These are phyloP conservation scores for Suhomyces guaymorum DNA, from an alignment of 1,139 yeast genomes.

Conservation along the genomic window DNA sequence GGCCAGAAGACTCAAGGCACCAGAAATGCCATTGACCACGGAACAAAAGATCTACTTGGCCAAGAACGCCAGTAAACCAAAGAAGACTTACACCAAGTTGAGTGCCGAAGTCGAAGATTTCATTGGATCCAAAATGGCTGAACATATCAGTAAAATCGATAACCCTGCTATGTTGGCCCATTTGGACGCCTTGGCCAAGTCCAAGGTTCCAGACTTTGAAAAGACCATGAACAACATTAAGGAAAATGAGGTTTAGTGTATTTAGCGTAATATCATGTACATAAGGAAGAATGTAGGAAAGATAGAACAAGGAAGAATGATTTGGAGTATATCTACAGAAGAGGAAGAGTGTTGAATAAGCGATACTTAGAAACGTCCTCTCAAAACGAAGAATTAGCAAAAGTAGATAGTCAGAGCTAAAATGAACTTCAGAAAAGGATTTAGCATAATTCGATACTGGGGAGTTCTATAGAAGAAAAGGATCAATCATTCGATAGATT, in stretches of 20 bases:
- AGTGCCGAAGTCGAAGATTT: conserved; percentile 67
- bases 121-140: conserved; percentile 70
- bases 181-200: conserved; percentile 41
- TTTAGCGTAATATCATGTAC: conserved; percentile 7
- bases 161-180: conserved; percentile 41
- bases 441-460: too few species aligned
- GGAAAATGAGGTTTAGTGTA: too few species aligned
- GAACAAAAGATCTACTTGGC: conserved; percentile 63
- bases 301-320: too few species aligned
- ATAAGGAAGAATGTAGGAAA: too few species aligned
- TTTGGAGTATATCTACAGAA: too few species aligned
- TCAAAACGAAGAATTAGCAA: too few species aligned
- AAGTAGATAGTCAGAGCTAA: too few species aligned
- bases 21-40: conserved; percentile 76
- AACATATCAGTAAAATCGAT: conserved; percentile 46
- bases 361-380: too few species aligned
- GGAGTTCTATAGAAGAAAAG: too few species aligned
- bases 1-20: conserved; percentile 62
- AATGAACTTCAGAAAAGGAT: too few species aligned
- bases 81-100: conserved; percentile 50
- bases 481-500: too few species aligned
- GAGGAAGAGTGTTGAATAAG: too few species aligned
- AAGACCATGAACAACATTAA: conserved; percentile 28
- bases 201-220: conserved; percentile 33
- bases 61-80: conserved; percentile 49